phyloP scores from a whole-genome alignment of 139 green algal genomes.

The Coelastrella sp. region DNA sequence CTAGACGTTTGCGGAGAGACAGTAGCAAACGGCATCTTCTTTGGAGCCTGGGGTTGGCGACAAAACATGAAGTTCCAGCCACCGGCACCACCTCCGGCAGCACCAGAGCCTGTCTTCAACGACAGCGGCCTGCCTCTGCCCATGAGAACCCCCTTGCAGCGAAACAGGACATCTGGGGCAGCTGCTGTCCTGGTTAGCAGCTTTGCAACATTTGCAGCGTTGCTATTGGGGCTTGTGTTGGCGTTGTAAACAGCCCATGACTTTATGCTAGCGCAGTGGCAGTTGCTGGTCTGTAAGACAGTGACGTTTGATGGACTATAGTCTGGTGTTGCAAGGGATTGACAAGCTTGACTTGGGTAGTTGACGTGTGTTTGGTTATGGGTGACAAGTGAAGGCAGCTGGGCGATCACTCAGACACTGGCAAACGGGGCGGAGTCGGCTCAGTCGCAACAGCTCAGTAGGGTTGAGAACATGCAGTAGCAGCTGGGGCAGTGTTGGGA shows the following conservation, averaged over 20 bases:
- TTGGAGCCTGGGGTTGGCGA: conserved; percentile 48
- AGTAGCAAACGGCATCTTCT: conserved; percentile 45
- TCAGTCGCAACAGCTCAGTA: no score
- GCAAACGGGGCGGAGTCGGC: no score
- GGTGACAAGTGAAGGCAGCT: no score
- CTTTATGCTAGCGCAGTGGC: not conserved
- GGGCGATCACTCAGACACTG: no score
- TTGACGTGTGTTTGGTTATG: no score
- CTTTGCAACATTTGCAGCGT: not conserved
- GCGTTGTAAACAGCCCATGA: not conserved
- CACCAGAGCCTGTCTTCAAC: conserved; percentile 24
- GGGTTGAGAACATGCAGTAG: no score
- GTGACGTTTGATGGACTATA: not conserved
- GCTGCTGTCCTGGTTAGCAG: not conserved
- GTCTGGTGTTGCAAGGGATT: not conserved
- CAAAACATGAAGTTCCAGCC: conserved; percentile 44
- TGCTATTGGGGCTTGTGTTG: not conserved
- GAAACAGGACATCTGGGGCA: not conserved
- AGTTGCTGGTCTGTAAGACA: not conserved
- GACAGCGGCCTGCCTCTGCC: not conserved
- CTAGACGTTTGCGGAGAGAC: conserved; percentile 43
- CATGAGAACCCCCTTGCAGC: not conserved
- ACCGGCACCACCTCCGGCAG: conserved; percentile 20
- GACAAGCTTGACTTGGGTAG: no score
- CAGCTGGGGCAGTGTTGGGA: no score